Base-by-base conservation (phyloP, 345 rosid genomes). In the Fremontodendron californicum region DNA sequence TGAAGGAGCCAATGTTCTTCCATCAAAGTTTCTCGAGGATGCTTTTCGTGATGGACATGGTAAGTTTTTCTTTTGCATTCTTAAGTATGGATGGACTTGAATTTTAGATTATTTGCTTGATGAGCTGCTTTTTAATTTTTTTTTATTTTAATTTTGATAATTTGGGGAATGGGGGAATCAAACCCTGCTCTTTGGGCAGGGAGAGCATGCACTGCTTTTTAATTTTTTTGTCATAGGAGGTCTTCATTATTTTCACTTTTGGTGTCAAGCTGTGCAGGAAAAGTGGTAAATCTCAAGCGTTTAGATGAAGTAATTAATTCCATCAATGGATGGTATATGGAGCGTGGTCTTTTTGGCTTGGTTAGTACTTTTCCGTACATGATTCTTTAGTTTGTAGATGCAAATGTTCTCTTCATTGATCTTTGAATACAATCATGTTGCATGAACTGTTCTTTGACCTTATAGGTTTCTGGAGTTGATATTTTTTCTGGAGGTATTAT, bases 1-100 rank as follows among this genome's bases (percentile, higher is more conserved):
- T 76, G 98, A 96, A 84, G 97, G 97, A 71, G 99, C 99, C 45
- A 92, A 91, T 87, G 97, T 92, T 79, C 97, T 96, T 86, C 97
- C 98, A 31, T 73, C 97, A 0, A 96, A 90, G 78, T 92, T 96
- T 85, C 74, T 94, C 29, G 89, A 89, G 74, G 95, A 94, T 70
- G 86, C 99, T 79, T 91, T 96, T 76, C 85, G 87, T 37, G 82
- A 85, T 81, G 96, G 88, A 77, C 81, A 84, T 85, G 97, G 97
- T 96, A 90, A 81, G 89, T 75, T 42, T 67, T 82, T 58, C 83
- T 73, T 51, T 48, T 71, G 18, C 74, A 2, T 73, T 75, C 35
- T 58, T 79, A 46, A 77, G 68, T 79, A 68, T 80, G 75, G 29
- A 70, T 70, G 46, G 64, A 58, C 64, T 58, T 71, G 76, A 8